Conservation (phyloP, 495 filamentous ascomycete genomes). For the Hypoxylon fuscum region DNA sequence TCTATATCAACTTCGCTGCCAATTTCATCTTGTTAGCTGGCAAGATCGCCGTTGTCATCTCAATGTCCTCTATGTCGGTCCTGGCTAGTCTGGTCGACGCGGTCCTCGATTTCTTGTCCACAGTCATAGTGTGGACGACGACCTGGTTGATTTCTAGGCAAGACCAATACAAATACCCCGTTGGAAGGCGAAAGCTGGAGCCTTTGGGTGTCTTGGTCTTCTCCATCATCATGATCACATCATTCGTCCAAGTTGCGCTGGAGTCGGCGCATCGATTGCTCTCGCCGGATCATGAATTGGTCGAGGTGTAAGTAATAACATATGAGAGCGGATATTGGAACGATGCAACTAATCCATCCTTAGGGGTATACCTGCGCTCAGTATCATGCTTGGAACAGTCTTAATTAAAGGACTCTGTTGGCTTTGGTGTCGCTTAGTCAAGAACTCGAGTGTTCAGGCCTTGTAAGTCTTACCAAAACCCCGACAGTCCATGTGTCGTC, state of each 20-base stretch:
- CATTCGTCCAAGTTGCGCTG: slow-evolving; percentile 84
- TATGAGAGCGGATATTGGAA: too few relatives aligned
- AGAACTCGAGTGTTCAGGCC: slow-evolving; percentile 88
- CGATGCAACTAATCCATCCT: slow-evolving; percentile 11
- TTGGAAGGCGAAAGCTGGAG: slow-evolving; percentile 77
- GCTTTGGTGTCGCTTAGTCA: slow-evolving; percentile 89
- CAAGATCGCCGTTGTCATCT: slow-evolving; percentile 80
- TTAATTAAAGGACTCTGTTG: slow-evolving; percentile 84
- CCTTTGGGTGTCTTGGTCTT: slow-evolving; percentile 84
- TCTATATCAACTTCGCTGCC: slow-evolving; percentile 86
- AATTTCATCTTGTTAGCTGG: slow-evolving; percentile 80
- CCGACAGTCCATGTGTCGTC: not conserved
- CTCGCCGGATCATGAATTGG: slow-evolving; percentile 69
- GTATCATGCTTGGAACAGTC: slow-evolving; percentile 84
- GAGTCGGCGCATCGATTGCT: slow-evolving; percentile 75
- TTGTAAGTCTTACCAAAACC: slow-evolving; percentile 63
- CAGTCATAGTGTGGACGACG: slow-evolving; percentile 85
- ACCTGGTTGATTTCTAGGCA: slow-evolving; percentile 76
- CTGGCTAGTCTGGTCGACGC: slow-evolving; percentile 90
- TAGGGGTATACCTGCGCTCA: slow-evolving; percentile 71
- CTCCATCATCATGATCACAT: slow-evolving; percentile 85
- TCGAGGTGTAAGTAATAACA: slow-evolving; percentile 64
- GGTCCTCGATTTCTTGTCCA: slow-evolving; percentile 85
- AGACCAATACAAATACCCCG: slow-evolving; percentile 84
- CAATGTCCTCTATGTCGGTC: slow-evolving; percentile 86